Conservation (phyloP, 441 rosid genomes). For the Mallotus repandus region DNA sequence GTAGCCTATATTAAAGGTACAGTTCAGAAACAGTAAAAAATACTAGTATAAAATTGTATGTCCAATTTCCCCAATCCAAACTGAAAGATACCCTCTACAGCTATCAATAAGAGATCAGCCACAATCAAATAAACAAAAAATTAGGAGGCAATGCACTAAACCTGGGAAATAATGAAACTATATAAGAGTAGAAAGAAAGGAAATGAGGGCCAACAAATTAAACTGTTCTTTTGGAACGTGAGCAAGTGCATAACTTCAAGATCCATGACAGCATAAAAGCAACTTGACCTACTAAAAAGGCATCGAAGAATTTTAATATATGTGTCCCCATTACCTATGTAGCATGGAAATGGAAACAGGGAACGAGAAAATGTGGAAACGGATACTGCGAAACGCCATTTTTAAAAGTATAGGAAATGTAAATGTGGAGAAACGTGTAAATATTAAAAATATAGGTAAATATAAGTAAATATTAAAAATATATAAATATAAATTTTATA, state of each 20-base stretch:
- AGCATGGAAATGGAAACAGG: no score
- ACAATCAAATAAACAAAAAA: neutral
- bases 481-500: no score
- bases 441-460: no score
- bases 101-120: neutral
- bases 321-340: neutral
- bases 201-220: neutral
- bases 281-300: neutral
- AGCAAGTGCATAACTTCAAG: neutral
- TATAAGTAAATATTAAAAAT: no score
- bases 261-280: neutral
- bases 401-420: no score
- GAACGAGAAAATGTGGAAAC: no score
- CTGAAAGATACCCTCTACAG: neutral
- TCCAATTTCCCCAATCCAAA: slow-evolving; percentile 3
- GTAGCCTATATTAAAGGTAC: slow-evolving; percentile 60
- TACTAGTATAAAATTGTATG: neutral
- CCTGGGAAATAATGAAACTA: neutral
- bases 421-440: no score
- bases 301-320: neutral
- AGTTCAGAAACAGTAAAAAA: slow-evolving; percentile 21
- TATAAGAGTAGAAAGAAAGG: neutral
- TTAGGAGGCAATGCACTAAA: neutral
- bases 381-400: no score
- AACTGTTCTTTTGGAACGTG: neutral